Evolutionary conservation across 192 early-diverging fungal species (phyloP), one percentile per base, ranked within the genome.

Genomic region (Gaertneriomyces semiglobifer): DNA sequence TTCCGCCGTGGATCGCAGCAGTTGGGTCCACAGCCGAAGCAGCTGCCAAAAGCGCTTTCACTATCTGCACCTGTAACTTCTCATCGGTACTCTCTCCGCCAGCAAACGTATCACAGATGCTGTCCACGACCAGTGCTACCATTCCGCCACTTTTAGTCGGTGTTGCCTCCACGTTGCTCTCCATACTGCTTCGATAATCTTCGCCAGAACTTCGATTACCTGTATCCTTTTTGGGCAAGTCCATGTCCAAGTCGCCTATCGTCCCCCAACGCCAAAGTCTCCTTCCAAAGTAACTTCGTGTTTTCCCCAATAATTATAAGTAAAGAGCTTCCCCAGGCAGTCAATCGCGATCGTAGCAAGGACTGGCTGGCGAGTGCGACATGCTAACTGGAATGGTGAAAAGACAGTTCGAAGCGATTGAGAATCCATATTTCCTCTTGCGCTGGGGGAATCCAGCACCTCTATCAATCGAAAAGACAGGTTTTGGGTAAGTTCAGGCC

Each of bases 1-100:
- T 74, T 33, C 85, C 81, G 40, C 89, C 86, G 66, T 93, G 88
- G 48, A 95, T 76, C 4, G 84, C 85, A 14, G 73, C 74, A 19
- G 57, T 57, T 33, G 81, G 74, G 40, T 78, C 79, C 7, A 84
- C 77, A 5, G 83, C 84, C 20, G 90, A 91, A 12, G 92, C 85
- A 52, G 93, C 89, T 10, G 89, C 91, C 58, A 92, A 79, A 41
- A 96, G 76, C 1, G 94, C 94, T 81, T 94, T 94, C 57, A 95
- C 84, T 8, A 97, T 89, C 68, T 97, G 94, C 63, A 95, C 63
- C 72, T 95, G 92, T 8, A 97, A 87, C 60, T 86, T 90, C 20
- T 94, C 92, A 58, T 89, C 89, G 0, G 90, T 93, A 42, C 77
- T 72, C 61, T 92, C 91, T 58, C 89, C 89, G 44, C 83, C 83